These are phyloP conservation scores for Botrytis deweyae DNA, from an alignment of 2,329 filamentous ascomycete species.

Conservation along the genomic window DNA sequence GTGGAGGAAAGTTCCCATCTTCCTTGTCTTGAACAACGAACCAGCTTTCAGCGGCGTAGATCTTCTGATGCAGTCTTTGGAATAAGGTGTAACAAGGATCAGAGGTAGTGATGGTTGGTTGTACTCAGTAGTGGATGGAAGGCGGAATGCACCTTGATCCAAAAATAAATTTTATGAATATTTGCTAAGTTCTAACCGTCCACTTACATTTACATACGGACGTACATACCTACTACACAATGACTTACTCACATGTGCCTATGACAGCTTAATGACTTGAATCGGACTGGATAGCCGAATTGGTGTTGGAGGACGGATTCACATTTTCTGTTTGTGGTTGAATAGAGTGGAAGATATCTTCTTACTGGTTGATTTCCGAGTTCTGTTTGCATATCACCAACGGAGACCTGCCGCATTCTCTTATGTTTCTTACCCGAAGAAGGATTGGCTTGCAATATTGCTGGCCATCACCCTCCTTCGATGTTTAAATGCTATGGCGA, in stretches of 20 bases:
- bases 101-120: neutral
- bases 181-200: neutral
- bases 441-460: neutral
- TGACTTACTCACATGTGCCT: conserved; percentile 2
- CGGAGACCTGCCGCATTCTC: neutral
- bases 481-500: neutral
- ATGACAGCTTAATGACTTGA: neutral
- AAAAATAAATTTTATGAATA: conserved; percentile 17
- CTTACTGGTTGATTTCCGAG: conserved; percentile 5
- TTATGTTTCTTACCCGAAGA: neutral
- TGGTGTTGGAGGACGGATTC: neutral
- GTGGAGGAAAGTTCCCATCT: conserved; percentile 2
- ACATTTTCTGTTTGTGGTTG: neutral
- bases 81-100: conserved; percentile 21
- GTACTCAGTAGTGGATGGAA: neutral
- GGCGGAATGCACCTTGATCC: conserved; percentile 16
- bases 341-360: too few species aligned
- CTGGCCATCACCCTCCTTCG: neutral
- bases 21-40: conserved; percentile 16
- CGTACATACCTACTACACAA: neutral
- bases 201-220: neutral
- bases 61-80: conserved; percentile 21
- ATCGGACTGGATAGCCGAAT: neutral
- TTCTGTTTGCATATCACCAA: neutral
- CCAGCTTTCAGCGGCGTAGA: conserved; percentile 18